Evolutionary conservation across 345 rosid species (phyloP).

Genomic region (Raphanus sativus): DNA sequence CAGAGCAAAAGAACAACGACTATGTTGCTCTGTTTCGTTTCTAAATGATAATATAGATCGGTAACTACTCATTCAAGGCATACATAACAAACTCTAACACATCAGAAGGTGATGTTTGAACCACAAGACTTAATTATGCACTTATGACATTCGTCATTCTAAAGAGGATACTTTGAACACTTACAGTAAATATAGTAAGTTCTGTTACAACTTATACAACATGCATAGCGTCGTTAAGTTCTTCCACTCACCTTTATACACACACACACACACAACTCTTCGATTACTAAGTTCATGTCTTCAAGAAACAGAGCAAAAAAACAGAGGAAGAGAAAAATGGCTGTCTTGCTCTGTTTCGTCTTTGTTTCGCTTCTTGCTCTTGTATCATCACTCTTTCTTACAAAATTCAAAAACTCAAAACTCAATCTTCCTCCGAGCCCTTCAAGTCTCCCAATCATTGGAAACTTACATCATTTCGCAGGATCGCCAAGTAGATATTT

Average conservation of each 20-base stretch:
- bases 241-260: background rate
- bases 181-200: background rate
- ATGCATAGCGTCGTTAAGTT: background rate
- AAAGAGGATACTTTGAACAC: background rate
- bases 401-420: background rate
- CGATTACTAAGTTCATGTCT: too few species aligned
- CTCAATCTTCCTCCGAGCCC: constrained; percentile 52
- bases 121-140: background rate
- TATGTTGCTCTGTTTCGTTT: too few species aligned
- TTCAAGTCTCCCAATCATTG: constrained; percentile 47
- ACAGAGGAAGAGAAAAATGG: constrained; percentile 26
- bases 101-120: background rate
- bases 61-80: background rate
- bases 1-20: too few species aligned
- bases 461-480: constrained; percentile 47
- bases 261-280: background rate
- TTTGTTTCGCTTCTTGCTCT: constrained; percentile 9
- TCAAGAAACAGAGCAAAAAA: too few species aligned
- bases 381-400: constrained; percentile 2
- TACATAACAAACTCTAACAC: background rate
- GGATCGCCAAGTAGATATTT: constrained; percentile 59
- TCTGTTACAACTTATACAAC: background rate
- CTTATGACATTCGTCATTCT: background rate
- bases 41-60: background rate
- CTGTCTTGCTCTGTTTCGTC: constrained; percentile 24